phyloP scores from a whole-genome alignment of 1,139 yeast species.

The Scheffersomyces lignicola region DNA sequence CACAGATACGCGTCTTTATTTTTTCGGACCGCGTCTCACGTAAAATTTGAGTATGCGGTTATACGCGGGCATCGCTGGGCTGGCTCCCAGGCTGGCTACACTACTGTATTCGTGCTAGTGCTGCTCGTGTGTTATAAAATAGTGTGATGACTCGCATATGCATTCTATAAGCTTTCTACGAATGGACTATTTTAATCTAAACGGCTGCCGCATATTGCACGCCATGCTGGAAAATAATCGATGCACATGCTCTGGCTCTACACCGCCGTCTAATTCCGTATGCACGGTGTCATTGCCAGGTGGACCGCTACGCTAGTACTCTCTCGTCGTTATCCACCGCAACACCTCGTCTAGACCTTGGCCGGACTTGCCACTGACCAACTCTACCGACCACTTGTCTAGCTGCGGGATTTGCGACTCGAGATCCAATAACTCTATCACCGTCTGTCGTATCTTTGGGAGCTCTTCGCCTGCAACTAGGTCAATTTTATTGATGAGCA shows the following conservation, averaged over 20 bases:
- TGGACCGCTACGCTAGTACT: conserved; percentile 13
- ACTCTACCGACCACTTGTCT: conserved; percentile 36
- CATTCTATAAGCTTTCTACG: no score
- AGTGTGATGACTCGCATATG: no score
- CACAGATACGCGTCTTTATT: background rate
- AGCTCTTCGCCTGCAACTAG: conserved; percentile 24
- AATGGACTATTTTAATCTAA: no score
- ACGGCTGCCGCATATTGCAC: no score
- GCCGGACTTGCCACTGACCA: conserved; percentile 63
- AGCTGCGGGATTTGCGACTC: conserved; percentile 21
- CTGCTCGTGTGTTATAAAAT: no score
- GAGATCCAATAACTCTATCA: conserved; percentile 23
- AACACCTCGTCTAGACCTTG: conserved; percentile 45
- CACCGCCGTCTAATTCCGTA: background rate
- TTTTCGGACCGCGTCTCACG: conserved; percentile 1
- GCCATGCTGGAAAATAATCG: no score
- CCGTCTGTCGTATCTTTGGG: conserved; percentile 14
- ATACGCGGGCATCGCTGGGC: no score
- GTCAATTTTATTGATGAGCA: conserved; percentile 62
- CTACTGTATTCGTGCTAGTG: no score
- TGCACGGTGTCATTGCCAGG: no score
- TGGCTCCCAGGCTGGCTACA: no score
- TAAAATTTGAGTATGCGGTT: no score
- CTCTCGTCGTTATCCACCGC: conserved; percentile 46
- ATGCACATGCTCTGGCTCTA: no score